Evolutionary conservation across 345 rosid species (phyloP).

Genomic region (Hypericum perforatum): DNA sequence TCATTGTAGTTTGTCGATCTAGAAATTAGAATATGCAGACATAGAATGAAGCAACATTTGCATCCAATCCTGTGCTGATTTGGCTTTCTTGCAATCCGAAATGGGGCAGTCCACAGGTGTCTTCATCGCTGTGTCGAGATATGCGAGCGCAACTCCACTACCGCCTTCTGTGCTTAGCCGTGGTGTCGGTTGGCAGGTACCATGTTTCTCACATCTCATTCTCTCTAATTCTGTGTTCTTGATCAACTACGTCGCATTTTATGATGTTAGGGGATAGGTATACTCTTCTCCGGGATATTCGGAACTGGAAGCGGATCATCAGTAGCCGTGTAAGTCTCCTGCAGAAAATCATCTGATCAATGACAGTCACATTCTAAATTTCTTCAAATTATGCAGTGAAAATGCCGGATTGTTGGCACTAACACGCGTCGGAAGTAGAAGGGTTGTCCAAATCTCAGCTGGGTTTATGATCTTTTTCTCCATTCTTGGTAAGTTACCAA

Average conservation of each 20-base stretch:
- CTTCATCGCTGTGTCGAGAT: constrained; percentile 74
- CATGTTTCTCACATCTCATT: not conserved
- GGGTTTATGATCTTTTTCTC: constrained; percentile 9
- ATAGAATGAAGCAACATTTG: no score
- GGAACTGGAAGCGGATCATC: constrained; percentile 93
- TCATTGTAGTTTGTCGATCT: no score
- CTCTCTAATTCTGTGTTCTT: not conserved
- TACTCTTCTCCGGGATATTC: constrained; percentile 80
- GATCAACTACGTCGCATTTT: not conserved
- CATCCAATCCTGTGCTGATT: no score
- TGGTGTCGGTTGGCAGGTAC: constrained; percentile 99
- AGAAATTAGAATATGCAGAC: no score
- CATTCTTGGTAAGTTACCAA: not conserved
- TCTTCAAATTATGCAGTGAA: constrained; percentile 4
- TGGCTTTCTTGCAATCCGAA: not conserved
- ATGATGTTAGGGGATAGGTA: constrained; percentile 66
- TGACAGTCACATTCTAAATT: no score
- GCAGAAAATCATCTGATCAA: not conserved
- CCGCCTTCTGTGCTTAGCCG: no score
- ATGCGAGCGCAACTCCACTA: constrained; percentile 84
- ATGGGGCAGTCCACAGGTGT: constrained; percentile 73
- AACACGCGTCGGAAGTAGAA: constrained; percentile 7
- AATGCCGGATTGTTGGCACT: constrained; percentile 8
- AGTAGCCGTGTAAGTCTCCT: constrained; percentile 62
- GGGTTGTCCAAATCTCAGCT: constrained; percentile 9